Base-by-base conservation (phyloP, 139 green algal species). In the Nannochloris sp. region DNA sequence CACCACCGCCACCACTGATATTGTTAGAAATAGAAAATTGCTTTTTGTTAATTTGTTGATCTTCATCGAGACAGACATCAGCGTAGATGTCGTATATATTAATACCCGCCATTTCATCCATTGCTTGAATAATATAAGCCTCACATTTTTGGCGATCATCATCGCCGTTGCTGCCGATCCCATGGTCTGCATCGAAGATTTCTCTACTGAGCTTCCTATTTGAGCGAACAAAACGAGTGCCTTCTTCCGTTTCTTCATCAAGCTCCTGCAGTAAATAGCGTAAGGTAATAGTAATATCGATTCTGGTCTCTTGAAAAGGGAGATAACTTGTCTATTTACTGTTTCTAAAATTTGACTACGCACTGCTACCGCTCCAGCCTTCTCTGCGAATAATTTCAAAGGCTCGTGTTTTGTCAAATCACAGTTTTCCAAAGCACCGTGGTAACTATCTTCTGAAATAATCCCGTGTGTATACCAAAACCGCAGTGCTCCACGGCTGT, bases 381-480 rank as follows among this genome's bases (percentile, higher is more conserved):
- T n/a, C n/a, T n/a, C n/a, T n/a, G n/a, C n/a, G n/a, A n/a, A n/a
- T n/a, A n/a, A 54, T 6, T n/a, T 25, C 42, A 55, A 2, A 15
- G 31, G n/a, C 25, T 45, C 24, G 35, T 29, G 13, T 47, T 27
- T 34, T 0, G 68, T 61, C 31, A 85, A 85, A 70, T 92, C 73
- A 71, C 77, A 89, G 60, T 67, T 75, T 13, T 61, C 23, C 0
- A 68, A 34, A 8, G 76, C 62, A 10, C 69, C 76, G 2, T 67
- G 23, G 2, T 51, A 63, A 8, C 70, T 72, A 9, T 75, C 62
- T 8, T 83, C 66, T 14, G 59, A 71, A 38, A 93, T 83, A 27
- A 92, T 63, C 15, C 70, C 82, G 46, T 95, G 88, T 4, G 30
- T 68, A 61, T 72, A 89, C 87, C 85, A 92, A 57, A 81, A 93